Percentiles rank a stretch among this genome's conserved stretches.
Conservation (phyloP, 2,329 filamentous ascomycete species). For the Stachybotrys elegans region DNA sequence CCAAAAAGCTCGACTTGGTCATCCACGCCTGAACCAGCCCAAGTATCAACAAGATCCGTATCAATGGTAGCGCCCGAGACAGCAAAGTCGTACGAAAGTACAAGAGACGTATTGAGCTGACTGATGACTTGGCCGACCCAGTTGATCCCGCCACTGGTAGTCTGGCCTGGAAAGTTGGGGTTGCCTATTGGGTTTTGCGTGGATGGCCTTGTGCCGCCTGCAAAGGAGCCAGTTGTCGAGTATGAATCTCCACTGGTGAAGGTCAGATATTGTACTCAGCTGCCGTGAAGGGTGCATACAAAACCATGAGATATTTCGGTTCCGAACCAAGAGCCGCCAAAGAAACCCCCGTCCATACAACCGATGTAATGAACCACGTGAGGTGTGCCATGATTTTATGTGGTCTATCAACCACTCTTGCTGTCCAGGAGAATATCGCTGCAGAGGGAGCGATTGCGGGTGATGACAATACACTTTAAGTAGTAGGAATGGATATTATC, state of each 20-base stretch:
- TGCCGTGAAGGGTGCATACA: neutral
- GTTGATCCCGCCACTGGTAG: conserved; percentile 13
- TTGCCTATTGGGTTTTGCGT: conserved; percentile 12
- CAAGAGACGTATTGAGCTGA: conserved; percentile 10
- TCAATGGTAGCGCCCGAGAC: conserved; percentile 14
- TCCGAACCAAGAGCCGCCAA: too few relatives aligned
- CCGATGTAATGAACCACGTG: too few relatives aligned
- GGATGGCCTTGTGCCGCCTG: neutral
- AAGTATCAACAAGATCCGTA: conserved; percentile 11
- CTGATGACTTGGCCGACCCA: conserved; percentile 14
- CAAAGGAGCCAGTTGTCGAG: conserved; percentile 6
- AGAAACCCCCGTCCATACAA: too few relatives aligned
- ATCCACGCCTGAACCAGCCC: conserved; percentile 6
- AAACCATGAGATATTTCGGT: conserved; percentile 4
- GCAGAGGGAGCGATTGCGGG: too few relatives aligned
- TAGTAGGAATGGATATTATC: too few relatives aligned
- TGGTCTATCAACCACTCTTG: too few relatives aligned
- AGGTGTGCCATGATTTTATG: too few relatives aligned
- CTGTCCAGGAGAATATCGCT: too few relatives aligned
- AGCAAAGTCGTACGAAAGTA: conserved; percentile 16
- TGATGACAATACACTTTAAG: too few relatives aligned
- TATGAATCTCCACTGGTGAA: conserved; percentile 14
- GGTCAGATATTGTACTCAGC: neutral
- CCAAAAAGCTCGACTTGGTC: conserved; percentile 14
- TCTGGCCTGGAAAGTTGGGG: conserved; percentile 11